A percentile compares a stretch with the other conserved stretches of the same genome.
Evolutionary conservation across 139 green algal species (phyloP).

Genomic region (Edaphochlamys debaryana): DNA sequence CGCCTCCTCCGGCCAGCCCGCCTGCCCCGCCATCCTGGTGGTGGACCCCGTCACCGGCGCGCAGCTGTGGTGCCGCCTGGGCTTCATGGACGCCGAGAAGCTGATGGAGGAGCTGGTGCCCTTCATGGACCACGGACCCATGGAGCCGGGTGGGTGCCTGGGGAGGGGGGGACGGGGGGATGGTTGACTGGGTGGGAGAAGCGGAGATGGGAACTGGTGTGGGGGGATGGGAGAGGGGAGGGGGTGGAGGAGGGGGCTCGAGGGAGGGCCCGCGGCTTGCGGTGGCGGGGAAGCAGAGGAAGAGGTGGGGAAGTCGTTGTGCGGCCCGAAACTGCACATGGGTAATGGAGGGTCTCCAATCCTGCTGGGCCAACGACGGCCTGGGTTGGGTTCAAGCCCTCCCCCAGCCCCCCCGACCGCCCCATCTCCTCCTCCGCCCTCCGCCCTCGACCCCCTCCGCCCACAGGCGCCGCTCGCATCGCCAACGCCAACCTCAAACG

Average conservation of each 20-base stretch:
- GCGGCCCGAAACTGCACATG: too few species aligned
- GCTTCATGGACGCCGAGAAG: slow-evolving; percentile 79
- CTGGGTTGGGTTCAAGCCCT: too few species aligned
- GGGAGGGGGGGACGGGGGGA: background rate
- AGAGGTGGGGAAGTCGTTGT: too few species aligned
- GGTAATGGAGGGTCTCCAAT: too few species aligned
- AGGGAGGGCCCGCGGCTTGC: too few species aligned
- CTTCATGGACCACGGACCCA: slow-evolving; percentile 81
- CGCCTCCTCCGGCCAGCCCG: slow-evolving; percentile 24
- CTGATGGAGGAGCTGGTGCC: slow-evolving; percentile 85
- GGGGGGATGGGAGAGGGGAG: too few species aligned
- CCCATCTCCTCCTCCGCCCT: too few species aligned
- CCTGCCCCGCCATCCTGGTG: slow-evolving; percentile 67
- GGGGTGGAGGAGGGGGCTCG: too few species aligned
- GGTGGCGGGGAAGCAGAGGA: too few species aligned
- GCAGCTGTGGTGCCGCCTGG: slow-evolving; percentile 70
- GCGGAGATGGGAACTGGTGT: background rate
- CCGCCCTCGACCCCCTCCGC: too few species aligned
- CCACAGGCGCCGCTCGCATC: slow-evolving; percentile 58
- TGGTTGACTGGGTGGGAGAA: background rate
- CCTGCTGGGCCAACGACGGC: too few species aligned
- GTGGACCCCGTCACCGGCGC: slow-evolving; percentile 86
- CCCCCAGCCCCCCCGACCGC: too few species aligned
- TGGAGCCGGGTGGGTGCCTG: slow-evolving; percentile 27
- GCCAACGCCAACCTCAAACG: slow-evolving; percentile 54